phyloP scores from a whole-genome alignment of 2,329 filamentous ascomycete genomes.

The Aspergillus terreus region DNA sequence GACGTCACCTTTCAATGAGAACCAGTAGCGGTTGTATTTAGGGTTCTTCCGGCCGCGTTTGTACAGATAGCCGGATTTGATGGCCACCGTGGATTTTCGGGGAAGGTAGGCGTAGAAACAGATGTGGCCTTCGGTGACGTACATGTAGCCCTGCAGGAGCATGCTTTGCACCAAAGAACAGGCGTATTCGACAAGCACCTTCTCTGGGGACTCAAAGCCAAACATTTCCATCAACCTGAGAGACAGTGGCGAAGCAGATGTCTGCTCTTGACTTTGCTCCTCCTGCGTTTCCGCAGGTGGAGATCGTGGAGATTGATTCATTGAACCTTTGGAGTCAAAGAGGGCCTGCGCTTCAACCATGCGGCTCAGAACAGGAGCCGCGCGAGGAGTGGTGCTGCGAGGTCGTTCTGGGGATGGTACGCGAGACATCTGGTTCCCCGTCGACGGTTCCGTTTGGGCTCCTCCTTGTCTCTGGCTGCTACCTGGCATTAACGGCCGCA shows the following conservation, averaged over 20 bases:
- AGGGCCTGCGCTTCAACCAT: constrained; percentile 71
- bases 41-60: constrained; percentile 88
- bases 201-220: constrained; percentile 74
- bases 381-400: constrained; percentile 43
- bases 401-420: constrained; percentile 21
- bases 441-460: constrained; percentile 13
- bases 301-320: constrained; percentile 15
- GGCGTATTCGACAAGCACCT: constrained; percentile 85
- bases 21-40: constrained; percentile 88
- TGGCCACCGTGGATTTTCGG: constrained; percentile 74
- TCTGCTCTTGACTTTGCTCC: constrained; percentile 45
- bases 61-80: constrained; percentile 82
- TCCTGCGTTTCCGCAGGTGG: constrained; percentile 41
- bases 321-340: constrained; percentile 37
- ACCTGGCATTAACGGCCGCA: constrained; percentile 60
- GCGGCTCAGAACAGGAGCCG: constrained; percentile 70
- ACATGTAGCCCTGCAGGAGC: constrained; percentile 89
- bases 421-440: constrained; percentile 14
- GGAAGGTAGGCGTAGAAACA: constrained; percentile 98
- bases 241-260: constrained; percentile 57
- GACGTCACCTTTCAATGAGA: constrained; percentile 85
- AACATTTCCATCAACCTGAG: constrained; percentile 79
- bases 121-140: constrained; percentile 87
- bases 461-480: constrained; percentile 23
- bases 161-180: constrained; percentile 93